A percentile compares a stretch with the other conserved stretches of the same genome.
These are phyloP conservation scores for Perkinsus marinus DNA, from an alignment of 169 alveolate genomes.

Conservation along the genomic window DNA sequence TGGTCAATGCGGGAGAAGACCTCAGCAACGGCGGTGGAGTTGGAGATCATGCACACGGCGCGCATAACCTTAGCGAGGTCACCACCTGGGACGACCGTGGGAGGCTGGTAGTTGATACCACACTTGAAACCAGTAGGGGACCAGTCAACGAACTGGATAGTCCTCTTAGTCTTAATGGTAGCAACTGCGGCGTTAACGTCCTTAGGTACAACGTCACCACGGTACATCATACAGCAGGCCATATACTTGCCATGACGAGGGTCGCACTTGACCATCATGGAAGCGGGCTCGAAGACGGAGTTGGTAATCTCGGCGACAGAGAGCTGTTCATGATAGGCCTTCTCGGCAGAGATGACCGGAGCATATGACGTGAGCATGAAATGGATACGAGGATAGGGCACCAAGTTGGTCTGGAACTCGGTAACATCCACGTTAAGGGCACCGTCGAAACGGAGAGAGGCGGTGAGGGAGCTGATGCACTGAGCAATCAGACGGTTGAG, in stretches of 20 bases:
- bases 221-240: conserved; percentile 82
- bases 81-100: conserved; percentile 87
- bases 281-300: conserved; percentile 85
- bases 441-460: conserved; percentile 89
- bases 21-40: conserved; percentile 85
- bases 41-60: conserved; percentile 84
- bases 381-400: conserved; percentile 90
- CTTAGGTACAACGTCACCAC: conserved; percentile 88
- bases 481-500: conserved; percentile 82
- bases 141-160: conserved; percentile 85
- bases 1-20: conserved; percentile 79
- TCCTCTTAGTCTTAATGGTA: conserved; percentile 76
- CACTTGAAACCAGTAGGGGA: conserved; percentile 92
- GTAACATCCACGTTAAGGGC: conserved; percentile 82
- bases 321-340: conserved; percentile 81
- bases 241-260: conserved; percentile 84
- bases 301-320: conserved; percentile 84
- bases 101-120: conserved; percentile 92
- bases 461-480: conserved; percentile 70
- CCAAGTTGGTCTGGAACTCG: conserved; percentile 88
- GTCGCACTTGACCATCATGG: conserved; percentile 86
- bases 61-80: conserved; percentile 84
- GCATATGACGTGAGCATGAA: conserved; percentile 86
- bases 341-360: conserved; percentile 81
- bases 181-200: conserved; percentile 80